Evolutionary conservation across 306 rosid genomes (phyloP), one percentile per base, ranked within the genome.

Genomic region (Mimosa bimucronata): DNA sequence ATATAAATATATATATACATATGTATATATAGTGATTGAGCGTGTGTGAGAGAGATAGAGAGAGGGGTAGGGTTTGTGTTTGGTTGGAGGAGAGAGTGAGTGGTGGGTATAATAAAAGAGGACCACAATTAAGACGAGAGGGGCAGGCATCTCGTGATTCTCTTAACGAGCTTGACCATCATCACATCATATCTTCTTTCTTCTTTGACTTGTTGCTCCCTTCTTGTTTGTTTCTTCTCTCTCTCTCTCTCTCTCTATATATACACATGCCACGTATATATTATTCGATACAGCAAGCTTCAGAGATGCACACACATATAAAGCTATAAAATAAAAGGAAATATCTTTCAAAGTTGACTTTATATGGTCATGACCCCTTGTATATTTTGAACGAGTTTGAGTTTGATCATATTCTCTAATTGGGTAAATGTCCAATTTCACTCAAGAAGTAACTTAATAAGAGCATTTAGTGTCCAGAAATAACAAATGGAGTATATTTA

Each of bases 121-220:
- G 74, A 69, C 74, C 74, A 23, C 28, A 42, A 21, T 41, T 21
- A 69, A 69, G 29, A 69, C 10, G n/a, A 41, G 65, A 9, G 31
- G 65, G 55, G 37, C 74, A 69, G 16, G 55, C 55, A 69, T 23
- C 74, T 23, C 74, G 74, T 41, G 74, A 69, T 69, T 13, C n/a
- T 6, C 37, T 69, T 69, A 23, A 41, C 55, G 1, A 69, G 74
- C 74, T 42, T 69, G 74, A 69, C 55, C 34, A 41, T 15, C 42
- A 12, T n/a, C 14, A 5, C 50, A 44, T 44, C 46, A 44, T 13
- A 53, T 25, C 46, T 34, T 37, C 19, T 41, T 41, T 41, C 31
- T 41, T 5, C 73, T 69, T 69, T 69, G 74, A 69, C 74, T 69
- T 6, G 25, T 41, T 34, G 71, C 71, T 31, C 71, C 9, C 9